Evolutionary conservation across 1,139 yeast species (phyloP).

Genomic region (Geotrichum macrosporum): DNA sequence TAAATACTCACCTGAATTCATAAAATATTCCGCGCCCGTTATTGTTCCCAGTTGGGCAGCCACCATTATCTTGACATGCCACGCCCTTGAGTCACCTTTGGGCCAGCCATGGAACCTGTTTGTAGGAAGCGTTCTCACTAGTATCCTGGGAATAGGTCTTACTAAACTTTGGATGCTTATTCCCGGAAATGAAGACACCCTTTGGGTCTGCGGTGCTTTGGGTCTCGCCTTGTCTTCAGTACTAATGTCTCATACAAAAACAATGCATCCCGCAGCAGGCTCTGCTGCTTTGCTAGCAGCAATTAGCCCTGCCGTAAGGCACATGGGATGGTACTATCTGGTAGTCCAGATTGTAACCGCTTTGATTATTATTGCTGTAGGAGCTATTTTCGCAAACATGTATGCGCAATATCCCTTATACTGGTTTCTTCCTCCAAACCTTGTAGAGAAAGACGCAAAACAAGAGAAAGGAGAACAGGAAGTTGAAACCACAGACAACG

Average conservation of each 20-base stretch:
- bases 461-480: no score
- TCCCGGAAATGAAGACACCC: constrained; percentile 33
- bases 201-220: constrained; percentile 60
- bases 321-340: constrained; percentile 65
- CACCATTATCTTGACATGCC: constrained; percentile 57
- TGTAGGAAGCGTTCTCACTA: constrained; percentile 53
- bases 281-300: constrained; percentile 64
- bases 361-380: constrained; percentile 49
- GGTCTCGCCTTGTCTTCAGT: constrained; percentile 56
- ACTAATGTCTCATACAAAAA: constrained; percentile 51
- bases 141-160: constrained; percentile 53
- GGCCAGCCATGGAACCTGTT: constrained; percentile 64
- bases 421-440: constrained; percentile 54
- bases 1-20: constrained; percentile 45
- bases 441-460: no score
- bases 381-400: constrained; percentile 54
- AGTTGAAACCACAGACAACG: not conserved
- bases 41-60: constrained; percentile 62
- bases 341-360: constrained; percentile 54
- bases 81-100: constrained; percentile 53
- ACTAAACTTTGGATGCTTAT: constrained; percentile 53
- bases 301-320: constrained; percentile 45
- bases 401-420: constrained; percentile 53
- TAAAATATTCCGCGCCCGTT: constrained; percentile 46
- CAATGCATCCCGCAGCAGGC: constrained; percentile 73